phyloP scores from a whole-genome alignment of 108 stramenopile species.

The Cyclostephanos invisitatus region DNA sequence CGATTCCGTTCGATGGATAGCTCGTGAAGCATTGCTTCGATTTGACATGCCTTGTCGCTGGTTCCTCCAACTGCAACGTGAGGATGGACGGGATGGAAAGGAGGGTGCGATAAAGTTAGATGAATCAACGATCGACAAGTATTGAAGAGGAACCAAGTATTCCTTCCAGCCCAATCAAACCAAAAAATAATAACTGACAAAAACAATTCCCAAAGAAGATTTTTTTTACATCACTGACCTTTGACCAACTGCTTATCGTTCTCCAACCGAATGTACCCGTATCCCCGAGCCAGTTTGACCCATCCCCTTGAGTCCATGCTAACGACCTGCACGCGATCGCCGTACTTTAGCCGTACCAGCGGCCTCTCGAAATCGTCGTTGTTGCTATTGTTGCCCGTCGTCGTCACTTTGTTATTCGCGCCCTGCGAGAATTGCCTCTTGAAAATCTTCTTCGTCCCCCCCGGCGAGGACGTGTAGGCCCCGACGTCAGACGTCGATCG shows the following conservation, averaged over 20 bases:
- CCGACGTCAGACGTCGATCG: not conserved
- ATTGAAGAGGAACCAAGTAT: not conserved
- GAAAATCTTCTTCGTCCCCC: constrained; percentile 1
- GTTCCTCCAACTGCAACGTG: constrained; percentile 57
- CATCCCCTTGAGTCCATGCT: constrained; percentile 65
- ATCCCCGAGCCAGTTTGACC: constrained; percentile 80
- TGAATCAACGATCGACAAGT: not conserved
- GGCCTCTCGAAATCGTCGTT: constrained; percentile 41
- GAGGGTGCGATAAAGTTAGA: not conserved
- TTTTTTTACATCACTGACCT: constrained; percentile 57
- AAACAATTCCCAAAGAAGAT: not conserved
- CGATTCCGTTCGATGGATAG: constrained; percentile 61
- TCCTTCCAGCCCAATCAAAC: not conserved
- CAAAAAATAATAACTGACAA: not conserved
- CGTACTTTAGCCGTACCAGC: constrained; percentile 56
- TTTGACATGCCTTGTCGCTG: constrained; percentile 73
- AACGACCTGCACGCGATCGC: constrained; percentile 81
- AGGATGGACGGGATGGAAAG: not conserved
- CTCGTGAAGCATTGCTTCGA: constrained; percentile 71
- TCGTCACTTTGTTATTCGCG: constrained; percentile 14
- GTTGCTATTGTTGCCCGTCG: not conserved
- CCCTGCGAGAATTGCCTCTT: constrained; percentile 11
- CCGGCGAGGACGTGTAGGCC: not conserved
- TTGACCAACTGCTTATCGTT: constrained; percentile 71
- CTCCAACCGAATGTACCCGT: constrained; percentile 67